A percentile compares a stretch with the other conserved stretches of the same genome.
phyloP scores from a whole-genome alignment of 768 basidiomycete genomes.

The Amanita fuliginea region DNA sequence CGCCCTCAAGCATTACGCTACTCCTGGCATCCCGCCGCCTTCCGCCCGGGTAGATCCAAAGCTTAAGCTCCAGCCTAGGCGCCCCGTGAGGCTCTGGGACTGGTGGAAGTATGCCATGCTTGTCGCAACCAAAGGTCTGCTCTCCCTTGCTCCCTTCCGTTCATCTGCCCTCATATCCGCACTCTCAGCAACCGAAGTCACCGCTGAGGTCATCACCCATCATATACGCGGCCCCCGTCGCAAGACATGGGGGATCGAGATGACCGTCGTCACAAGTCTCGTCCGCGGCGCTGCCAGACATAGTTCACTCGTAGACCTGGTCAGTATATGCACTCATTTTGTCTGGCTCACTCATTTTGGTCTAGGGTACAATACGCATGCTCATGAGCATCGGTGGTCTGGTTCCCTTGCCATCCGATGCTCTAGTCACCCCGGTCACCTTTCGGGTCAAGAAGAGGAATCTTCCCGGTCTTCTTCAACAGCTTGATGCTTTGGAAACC shows the following conservation, averaged over 20 bases:
- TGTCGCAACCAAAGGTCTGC: slow-evolving; percentile 54
- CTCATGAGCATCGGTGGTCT: slow-evolving; percentile 74
- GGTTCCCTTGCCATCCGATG: slow-evolving; percentile 83
- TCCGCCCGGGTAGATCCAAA: slow-evolving; percentile 63
- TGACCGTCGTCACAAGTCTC: slow-evolving; percentile 81
- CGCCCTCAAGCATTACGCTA: slow-evolving; percentile 46
- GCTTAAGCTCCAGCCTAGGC: slow-evolving; percentile 45
- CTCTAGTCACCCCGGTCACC: slow-evolving; percentile 89
- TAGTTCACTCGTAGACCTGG: slow-evolving; percentile 76
- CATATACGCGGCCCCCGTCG: slow-evolving; percentile 80
- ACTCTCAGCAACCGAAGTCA: slow-evolving; percentile 31
- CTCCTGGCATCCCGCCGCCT: slow-evolving; percentile 59
- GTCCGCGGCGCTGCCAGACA: slow-evolving; percentile 79
- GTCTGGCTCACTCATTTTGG: background rate
- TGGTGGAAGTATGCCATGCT: slow-evolving; percentile 63
- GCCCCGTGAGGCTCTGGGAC: slow-evolving; percentile 54
- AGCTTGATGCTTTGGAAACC: slow-evolving; percentile 64
- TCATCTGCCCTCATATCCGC: background rate
- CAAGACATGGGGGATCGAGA: slow-evolving; percentile 89
- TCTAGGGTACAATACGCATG: slow-evolving; percentile 39
- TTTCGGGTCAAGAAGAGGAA: slow-evolving; percentile 68
- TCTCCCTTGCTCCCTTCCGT: background rate
- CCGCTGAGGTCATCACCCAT: slow-evolving; percentile 65
- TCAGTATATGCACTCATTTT: slow-evolving; percentile 22
- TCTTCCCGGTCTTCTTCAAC: slow-evolving; percentile 70